phyloP scores from a whole-genome alignment of 2,329 filamentous ascomycete genomes.

The Teratosphaeria nubilosa region DNA sequence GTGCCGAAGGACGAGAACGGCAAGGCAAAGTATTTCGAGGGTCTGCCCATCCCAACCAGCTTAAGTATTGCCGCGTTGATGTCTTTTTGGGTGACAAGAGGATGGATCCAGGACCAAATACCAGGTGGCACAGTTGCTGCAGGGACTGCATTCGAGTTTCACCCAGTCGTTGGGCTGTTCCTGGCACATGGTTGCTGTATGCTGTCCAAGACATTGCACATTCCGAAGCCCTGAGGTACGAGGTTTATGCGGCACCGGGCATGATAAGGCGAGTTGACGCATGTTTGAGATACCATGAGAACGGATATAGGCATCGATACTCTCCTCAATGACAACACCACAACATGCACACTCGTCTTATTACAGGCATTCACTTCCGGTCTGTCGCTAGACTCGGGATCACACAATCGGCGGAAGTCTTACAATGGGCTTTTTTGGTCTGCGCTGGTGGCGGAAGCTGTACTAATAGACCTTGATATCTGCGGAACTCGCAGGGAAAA shows the following conservation, averaged over 20 bases:
- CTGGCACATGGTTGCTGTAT: conserved; percentile 84
- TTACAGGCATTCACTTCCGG: too few relatives aligned
- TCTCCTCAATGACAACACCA: too few relatives aligned
- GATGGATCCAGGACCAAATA: conserved; percentile 69
- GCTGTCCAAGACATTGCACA: conserved; percentile 89
- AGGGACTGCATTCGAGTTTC: conserved; percentile 67
- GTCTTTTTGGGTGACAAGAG: conserved; percentile 77
- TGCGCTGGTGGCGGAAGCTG: too few relatives aligned
- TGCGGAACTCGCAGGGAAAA: too few relatives aligned
- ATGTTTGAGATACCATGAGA: not conserved
- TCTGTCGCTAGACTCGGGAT: too few relatives aligned
- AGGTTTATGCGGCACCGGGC: not conserved
- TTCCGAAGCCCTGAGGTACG: conserved; percentile 62
- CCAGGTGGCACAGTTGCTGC: conserved; percentile 61
- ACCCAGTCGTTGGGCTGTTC: conserved; percentile 73
- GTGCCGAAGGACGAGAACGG: conserved; percentile 86
- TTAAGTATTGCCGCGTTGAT: conserved; percentile 72
- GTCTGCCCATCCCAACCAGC: conserved; percentile 88
- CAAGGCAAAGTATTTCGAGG: conserved; percentile 94
- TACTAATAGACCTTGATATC: too few relatives aligned
- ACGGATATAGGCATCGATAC: not conserved
- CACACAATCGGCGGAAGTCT: too few relatives aligned
- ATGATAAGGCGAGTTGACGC: not conserved
- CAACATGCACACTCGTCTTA: too few relatives aligned
- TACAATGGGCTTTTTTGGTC: too few relatives aligned